Conservation (phyloP, 169 alveolate species). For the Eimeria necatrix region DNA sequence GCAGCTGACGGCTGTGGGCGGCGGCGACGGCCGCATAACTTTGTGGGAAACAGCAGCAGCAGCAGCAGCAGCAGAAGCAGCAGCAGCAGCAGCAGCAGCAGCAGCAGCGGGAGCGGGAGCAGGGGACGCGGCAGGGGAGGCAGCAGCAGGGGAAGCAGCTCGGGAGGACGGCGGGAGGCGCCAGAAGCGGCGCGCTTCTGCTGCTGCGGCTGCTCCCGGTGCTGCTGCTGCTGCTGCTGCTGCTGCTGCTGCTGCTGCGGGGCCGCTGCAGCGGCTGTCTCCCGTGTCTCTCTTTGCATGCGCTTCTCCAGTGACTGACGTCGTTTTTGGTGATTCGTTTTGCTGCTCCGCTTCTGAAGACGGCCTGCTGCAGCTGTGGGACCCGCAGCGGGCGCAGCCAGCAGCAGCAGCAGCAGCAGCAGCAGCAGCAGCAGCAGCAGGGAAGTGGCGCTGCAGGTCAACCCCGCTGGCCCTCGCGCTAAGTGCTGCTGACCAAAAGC, state of each 20-base stretch:
- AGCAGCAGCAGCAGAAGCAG: constrained; percentile 4
- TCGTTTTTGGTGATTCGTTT: neutral
- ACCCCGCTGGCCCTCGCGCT: neutral
- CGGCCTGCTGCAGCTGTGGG: constrained; percentile 33
- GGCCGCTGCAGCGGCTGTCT: neutral
- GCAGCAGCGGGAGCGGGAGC: neutral
- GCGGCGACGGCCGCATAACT: neutral
- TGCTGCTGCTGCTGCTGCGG: no score
- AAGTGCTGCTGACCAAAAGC: constrained; percentile 14
- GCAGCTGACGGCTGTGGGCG: constrained; percentile 25
- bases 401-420: constrained; percentile 11
- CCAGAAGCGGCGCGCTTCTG: neutral
- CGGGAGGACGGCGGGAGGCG: neutral
- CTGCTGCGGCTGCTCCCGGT: neutral
- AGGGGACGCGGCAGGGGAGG: no score
- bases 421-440: neutral
- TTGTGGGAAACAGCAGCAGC: constrained; percentile 20
- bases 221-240: neutral
- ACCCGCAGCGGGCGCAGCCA: neutral
- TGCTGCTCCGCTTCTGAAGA: neutral
- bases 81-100: neutral
- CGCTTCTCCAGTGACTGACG: neutral
- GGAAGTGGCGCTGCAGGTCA: constrained; percentile 43
- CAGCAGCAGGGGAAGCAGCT: no score
- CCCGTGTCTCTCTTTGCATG: neutral